Percentiles rank a stretch among this genome's conserved stretches.
Conservation (phyloP, 2,329 filamentous ascomycete species). For the Byssothecium circinans region DNA sequence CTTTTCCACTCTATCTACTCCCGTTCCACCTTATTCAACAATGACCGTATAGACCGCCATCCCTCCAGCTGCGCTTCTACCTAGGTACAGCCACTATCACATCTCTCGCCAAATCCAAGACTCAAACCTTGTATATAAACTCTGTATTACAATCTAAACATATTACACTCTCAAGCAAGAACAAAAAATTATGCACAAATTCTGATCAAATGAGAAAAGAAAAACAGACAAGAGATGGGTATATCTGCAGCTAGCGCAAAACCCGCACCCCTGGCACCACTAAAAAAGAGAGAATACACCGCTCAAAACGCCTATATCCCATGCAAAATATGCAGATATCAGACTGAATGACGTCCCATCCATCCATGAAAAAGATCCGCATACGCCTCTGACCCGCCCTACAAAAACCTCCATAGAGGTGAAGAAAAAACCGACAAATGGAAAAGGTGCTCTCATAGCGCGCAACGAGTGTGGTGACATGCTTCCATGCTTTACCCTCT, state of each 20-base stretch:
- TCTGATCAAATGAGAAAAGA: not conserved
- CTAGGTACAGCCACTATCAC: too few species aligned
- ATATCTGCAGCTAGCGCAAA: slow-evolving; percentile 10
- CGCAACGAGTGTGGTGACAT: too few species aligned
- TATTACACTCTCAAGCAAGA: not conserved
- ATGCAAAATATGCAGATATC: slow-evolving; percentile 3
- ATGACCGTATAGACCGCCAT: too few species aligned
- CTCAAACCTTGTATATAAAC: not conserved
- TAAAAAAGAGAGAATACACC: not conserved
- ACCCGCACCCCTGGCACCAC: slow-evolving; percentile 5
- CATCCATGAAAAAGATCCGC: not conserved
- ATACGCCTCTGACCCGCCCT: not conserved
- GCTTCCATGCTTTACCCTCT: not conserved
- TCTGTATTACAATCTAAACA: slow-evolving; percentile 3
- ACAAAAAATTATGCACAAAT: too few species aligned
- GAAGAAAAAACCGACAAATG: not conserved
- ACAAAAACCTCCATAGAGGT: not conserved
- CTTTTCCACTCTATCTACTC: too few species aligned
- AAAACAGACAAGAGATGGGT: slow-evolving; percentile 12
- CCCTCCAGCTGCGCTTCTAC: too few species aligned
- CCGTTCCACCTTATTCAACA: too few species aligned
- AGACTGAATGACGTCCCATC: not conserved
- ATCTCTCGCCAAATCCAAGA: not conserved
- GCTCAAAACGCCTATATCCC: slow-evolving; percentile 1
- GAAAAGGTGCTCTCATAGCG: too few species aligned